phyloP scores from a whole-genome alignment of 176 grass and related monocot genomes.

The Musa itinerans region DNA sequence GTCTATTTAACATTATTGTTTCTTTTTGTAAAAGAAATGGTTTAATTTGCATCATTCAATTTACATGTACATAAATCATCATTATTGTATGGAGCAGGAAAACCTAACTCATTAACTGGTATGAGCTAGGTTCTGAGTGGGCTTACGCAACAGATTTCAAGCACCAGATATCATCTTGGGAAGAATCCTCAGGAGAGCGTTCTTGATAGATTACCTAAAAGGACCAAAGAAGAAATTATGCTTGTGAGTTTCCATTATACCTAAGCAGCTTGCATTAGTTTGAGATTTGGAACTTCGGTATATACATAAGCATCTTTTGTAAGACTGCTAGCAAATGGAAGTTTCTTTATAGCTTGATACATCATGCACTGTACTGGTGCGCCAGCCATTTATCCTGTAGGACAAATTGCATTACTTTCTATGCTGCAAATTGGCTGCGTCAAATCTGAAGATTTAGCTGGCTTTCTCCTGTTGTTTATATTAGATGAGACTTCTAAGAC shows the following conservation, averaged over 20 bases:
- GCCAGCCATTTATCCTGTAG: no score
- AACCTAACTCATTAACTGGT: conserved; percentile 96
- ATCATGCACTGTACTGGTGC: background rate
- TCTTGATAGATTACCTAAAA: conserved; percentile 61
- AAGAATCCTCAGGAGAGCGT: conserved; percentile 93
- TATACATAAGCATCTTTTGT: conserved; percentile 2
- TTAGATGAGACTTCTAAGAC: background rate
- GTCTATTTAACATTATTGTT: background rate
- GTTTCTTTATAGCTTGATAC: background rate
- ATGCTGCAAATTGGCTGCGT: background rate
- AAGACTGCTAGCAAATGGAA: background rate
- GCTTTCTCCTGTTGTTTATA: background rate
- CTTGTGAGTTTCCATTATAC: conserved; percentile 47
- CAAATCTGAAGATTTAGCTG: background rate
- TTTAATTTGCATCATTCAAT: background rate
- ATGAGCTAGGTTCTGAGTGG: conserved; percentile 94
- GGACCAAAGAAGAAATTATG: conserved; percentile 80
- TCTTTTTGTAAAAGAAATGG: conserved; percentile 1
- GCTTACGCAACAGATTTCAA: conserved; percentile 82
- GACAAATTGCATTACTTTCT: no score
- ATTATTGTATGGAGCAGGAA: conserved; percentile 78
- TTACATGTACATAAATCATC: conserved; percentile 19
- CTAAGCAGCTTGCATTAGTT: background rate
- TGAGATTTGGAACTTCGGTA: no score
- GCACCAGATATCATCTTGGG: conserved; percentile 67